Conservation (phyloP, 257 asterid species). For the Craterostigma plantagineum region DNA sequence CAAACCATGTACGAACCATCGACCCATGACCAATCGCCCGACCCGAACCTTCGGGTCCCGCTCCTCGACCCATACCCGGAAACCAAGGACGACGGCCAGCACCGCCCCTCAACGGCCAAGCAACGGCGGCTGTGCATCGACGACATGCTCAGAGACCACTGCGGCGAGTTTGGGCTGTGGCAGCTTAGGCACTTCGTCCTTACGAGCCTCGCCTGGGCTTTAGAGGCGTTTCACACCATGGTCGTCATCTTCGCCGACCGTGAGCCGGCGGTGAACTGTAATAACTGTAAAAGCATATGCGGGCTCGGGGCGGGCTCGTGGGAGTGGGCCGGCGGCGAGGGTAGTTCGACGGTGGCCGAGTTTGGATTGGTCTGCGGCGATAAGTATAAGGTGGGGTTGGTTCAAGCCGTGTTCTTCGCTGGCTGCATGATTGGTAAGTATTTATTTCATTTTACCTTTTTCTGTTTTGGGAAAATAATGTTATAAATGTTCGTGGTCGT, state of each 20-base stretch:
- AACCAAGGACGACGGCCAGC: background rate
- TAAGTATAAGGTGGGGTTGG: conserved; percentile 72
- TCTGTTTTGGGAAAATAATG: background rate
- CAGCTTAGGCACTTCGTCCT: conserved; percentile 57
- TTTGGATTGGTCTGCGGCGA: conserved; percentile 58
- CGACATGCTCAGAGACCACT: conserved; percentile 41
- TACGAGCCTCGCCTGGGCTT: conserved; percentile 71
- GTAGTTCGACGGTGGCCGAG: conserved; percentile 59
- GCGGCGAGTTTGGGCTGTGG: conserved; percentile 88
- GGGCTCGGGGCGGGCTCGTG: conserved; percentile 41
- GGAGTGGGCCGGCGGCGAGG: conserved; percentile 59
- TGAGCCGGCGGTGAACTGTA: conserved; percentile 54
- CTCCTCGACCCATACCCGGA: conserved; percentile 14
- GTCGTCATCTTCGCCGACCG: conserved; percentile 81
- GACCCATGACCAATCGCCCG: too few relatives aligned
- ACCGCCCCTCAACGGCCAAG: background rate
- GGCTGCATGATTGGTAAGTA: conserved; percentile 77
- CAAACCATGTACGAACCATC: too few relatives aligned
- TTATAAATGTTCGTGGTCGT: background rate
- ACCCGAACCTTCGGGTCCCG: conserved; percentile 19
- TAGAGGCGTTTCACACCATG: conserved; percentile 78
- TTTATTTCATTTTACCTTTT: background rate
- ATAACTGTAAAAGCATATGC: conserved; percentile 27
- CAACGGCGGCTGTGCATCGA: conserved; percentile 50
- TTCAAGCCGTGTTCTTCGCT: conserved; percentile 63